Evolutionary conservation across 306 rosid genomes (phyloP).

Genomic region (Inga laurina): DNA sequence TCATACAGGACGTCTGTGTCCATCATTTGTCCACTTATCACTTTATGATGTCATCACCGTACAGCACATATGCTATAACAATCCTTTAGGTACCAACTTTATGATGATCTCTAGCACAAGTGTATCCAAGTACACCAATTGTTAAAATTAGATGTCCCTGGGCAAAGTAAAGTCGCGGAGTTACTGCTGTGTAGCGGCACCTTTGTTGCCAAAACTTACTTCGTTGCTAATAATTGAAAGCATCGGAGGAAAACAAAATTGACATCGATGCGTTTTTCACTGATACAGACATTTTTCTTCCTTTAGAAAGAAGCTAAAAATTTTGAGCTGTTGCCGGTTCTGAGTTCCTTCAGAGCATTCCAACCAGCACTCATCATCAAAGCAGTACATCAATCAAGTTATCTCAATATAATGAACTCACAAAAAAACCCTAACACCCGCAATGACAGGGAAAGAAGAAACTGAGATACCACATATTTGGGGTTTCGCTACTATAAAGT

Average conservation of each 20-base stretch:
- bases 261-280: neutral
- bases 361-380: slow-evolving; percentile 7
- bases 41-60: neutral
- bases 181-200: neutral
- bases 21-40: neutral
- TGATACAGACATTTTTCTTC: neutral
- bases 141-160: neutral
- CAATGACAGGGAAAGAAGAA: slow-evolving; percentile 13
- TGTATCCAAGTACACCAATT: neutral
- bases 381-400: slow-evolving; percentile 10
- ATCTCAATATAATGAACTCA: slow-evolving; percentile 6
- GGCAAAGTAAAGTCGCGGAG: neutral
- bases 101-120: neutral
- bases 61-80: neutral
- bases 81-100: neutral
- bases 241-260: neutral
- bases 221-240: neutral
- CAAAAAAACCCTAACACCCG: slow-evolving; percentile 8
- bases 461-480: neutral
- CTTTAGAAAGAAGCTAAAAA: neutral
- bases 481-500: slow-evolving; percentile 1
- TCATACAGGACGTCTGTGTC: neutral
- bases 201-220: neutral
- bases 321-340: slow-evolving; percentile 21
- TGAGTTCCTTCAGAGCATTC: slow-evolving; percentile 1